Evolutionary conservation across 106 monocot genomes (phyloP).

Genomic region (Dactylorhiza incarnata): DNA sequence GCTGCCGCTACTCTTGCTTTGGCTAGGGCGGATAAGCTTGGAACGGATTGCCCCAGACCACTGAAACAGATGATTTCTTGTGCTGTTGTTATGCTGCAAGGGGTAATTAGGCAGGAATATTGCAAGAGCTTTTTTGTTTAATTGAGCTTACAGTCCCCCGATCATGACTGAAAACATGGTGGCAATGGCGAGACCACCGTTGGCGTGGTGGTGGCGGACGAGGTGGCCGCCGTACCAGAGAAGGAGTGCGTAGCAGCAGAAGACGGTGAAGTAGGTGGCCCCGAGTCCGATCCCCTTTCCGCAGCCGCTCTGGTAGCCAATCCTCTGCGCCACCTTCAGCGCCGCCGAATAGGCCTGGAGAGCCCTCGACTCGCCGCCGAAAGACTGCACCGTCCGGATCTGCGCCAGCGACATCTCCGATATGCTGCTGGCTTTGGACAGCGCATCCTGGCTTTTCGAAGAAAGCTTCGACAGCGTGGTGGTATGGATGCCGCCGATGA

Average conservation of each 20-base stretch:
- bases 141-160: slow-evolving; percentile 92
- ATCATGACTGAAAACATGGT: slow-evolving; percentile 99
- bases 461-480: slow-evolving; percentile 63
- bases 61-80: slow-evolving; percentile 12
- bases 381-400: slow-evolving; percentile 87
- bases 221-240: slow-evolving; percentile 91
- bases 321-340: slow-evolving; percentile 46
- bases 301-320: slow-evolving; percentile 71
- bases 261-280: slow-evolving; percentile 95
- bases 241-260: slow-evolving; percentile 93
- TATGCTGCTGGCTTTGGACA: slow-evolving; percentile 67
- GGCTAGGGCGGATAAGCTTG: slow-evolving; percentile 79
- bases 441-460: slow-evolving; percentile 62
- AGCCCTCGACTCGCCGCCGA: slow-evolving; percentile 66
- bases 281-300: slow-evolving; percentile 82
- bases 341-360: slow-evolving; percentile 54
- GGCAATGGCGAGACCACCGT: slow-evolving; percentile 88
- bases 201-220: slow-evolving; percentile 72
- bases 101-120: not conserved
- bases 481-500: slow-evolving; percentile 69
- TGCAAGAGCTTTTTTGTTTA: too few species aligned
- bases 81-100: not conserved
- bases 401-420: slow-evolving; percentile 79
- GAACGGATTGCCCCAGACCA: slow-evolving; percentile 81
- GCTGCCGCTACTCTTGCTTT: slow-evolving; percentile 86